Conservation (phyloP, 2,329 filamentous ascomycete species). For the Scedosporium dehoogii region DNA sequence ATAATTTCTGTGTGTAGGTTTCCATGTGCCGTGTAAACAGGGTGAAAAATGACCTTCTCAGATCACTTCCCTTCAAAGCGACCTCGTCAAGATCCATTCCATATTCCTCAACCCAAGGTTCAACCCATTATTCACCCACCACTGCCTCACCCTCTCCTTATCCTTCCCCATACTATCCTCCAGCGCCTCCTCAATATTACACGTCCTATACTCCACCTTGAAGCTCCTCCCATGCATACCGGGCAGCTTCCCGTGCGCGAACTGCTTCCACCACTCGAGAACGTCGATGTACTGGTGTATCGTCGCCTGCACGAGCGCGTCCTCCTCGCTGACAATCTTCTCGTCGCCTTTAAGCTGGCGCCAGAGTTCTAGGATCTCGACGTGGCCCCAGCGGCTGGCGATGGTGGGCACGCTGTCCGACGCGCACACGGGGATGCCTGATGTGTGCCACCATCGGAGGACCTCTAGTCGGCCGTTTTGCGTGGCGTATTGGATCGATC, state of each 20-base stretch:
- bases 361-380: constrained; percentile 77
- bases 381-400: constrained; percentile 76
- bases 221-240: constrained; percentile 47
- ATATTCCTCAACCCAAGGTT: constrained; percentile 74
- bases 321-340: constrained; percentile 65
- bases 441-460: constrained; percentile 80
- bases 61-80: constrained; percentile 37
- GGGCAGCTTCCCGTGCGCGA: constrained; percentile 44
- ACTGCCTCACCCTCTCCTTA: constrained; percentile 63
- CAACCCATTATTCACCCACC: constrained; percentile 81
- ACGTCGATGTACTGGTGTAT: constrained; percentile 77
- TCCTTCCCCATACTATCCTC: constrained; percentile 68
- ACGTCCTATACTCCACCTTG: constrained; percentile 85
- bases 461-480: constrained; percentile 71
- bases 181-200: constrained; percentile 88
- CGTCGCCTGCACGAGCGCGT: constrained; percentile 78
- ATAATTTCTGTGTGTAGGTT: too few relatives aligned
- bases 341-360: constrained; percentile 55
- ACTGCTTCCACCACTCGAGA: constrained; percentile 84
- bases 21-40: too few relatives aligned
- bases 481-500: constrained; percentile 72
- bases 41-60: too few relatives aligned
- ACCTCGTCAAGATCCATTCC: constrained; percentile 80
- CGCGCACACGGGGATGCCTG: constrained; percentile 68
- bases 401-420: constrained; percentile 76